phyloP scores from a whole-genome alignment of 2,329 filamentous ascomycete species.

The Pestalotiopsis fici region DNA sequence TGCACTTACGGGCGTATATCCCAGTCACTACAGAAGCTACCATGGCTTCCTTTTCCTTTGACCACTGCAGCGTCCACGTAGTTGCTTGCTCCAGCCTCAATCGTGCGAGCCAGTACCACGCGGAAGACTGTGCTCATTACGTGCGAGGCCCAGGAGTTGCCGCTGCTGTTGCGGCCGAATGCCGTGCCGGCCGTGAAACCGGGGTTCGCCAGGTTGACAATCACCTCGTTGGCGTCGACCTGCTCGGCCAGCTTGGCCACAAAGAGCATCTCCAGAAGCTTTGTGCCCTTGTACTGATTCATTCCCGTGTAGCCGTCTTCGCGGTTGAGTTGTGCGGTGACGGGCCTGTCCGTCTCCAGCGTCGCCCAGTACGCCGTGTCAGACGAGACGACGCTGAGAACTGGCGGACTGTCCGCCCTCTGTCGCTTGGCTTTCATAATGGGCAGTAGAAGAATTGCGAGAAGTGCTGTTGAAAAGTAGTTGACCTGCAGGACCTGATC shows the following conservation, averaged over 20 bases:
- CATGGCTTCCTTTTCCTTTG: slow-evolving; percentile 17
- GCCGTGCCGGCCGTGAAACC: slow-evolving; percentile 16
- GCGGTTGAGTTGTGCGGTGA: slow-evolving; percentile 38
- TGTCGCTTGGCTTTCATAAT: slow-evolving; percentile 4
- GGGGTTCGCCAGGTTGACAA: slow-evolving; percentile 21
- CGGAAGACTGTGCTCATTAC: background rate
- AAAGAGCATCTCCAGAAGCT: slow-evolving; percentile 73
- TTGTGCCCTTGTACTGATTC: slow-evolving; percentile 20
- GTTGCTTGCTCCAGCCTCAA: background rate
- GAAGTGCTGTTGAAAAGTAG: slow-evolving; percentile 9
- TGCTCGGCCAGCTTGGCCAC: slow-evolving; percentile 62
- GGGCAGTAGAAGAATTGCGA: slow-evolving; percentile 5
- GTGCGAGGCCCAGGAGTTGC: background rate
- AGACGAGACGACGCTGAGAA: slow-evolving; percentile 19
- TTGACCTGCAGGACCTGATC: slow-evolving; percentile 9
- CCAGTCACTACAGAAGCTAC: slow-evolving; percentile 15
- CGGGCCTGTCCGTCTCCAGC: slow-evolving; percentile 11
- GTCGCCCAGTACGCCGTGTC: slow-evolving; percentile 9
- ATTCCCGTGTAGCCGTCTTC: slow-evolving; percentile 47
- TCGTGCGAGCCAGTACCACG: background rate
- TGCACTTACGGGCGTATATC: slow-evolving; percentile 13
- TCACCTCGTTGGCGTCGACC: slow-evolving; percentile 17
- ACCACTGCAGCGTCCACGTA: slow-evolving; percentile 20
- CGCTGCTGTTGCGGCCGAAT: slow-evolving; percentile 8
- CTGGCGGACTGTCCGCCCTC: slow-evolving; percentile 8